A percentile compares a stretch with the other conserved stretches of the same genome.
These are phyloP conservation scores for Fraxinus latifolia DNA, from an alignment of 305 asterid genomes.

Conservation along the genomic window DNA sequence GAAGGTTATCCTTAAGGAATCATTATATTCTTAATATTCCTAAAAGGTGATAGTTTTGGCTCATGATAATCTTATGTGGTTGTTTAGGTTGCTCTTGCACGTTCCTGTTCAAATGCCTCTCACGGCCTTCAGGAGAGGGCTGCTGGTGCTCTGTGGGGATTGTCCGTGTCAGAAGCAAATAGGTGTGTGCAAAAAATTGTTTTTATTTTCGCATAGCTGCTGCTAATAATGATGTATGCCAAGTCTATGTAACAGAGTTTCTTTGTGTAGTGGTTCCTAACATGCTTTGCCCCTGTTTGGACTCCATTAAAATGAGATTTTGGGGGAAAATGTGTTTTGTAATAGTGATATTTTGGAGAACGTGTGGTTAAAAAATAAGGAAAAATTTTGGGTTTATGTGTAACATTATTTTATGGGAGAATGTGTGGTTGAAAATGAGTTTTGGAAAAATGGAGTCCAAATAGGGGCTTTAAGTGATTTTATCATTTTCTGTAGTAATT, in stretches of 20 bases:
- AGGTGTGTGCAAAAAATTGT: slow-evolving; percentile 40
- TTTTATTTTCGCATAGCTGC: not conserved
- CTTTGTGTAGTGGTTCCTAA: not conserved
- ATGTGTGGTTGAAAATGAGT: not conserved
- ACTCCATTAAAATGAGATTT: not conserved
- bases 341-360: not conserved
- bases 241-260: not conserved
- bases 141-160: slow-evolving; percentile 99
- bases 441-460: not conserved
- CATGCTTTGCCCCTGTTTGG: not conserved
- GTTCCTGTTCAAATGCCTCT: slow-evolving; percentile 72
- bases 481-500: not conserved
- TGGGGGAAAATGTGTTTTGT: not conserved
- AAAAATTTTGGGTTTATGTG: not conserved
- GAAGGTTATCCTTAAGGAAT: not conserved
- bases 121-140: slow-evolving; percentile 97
- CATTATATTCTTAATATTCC: not conserved
- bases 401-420: not conserved
- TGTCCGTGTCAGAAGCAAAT: slow-evolving; percentile 93
- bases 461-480: not conserved
- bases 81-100: slow-evolving; percentile 75
- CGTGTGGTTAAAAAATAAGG: not conserved
- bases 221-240: slow-evolving; percentile 3
- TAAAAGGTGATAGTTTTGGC: not conserved
- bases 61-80: slow-evolving; percentile 17